phyloP scores from a whole-genome alignment of 352 stramenopile species.

The Phytophthora boehmeriae region DNA sequence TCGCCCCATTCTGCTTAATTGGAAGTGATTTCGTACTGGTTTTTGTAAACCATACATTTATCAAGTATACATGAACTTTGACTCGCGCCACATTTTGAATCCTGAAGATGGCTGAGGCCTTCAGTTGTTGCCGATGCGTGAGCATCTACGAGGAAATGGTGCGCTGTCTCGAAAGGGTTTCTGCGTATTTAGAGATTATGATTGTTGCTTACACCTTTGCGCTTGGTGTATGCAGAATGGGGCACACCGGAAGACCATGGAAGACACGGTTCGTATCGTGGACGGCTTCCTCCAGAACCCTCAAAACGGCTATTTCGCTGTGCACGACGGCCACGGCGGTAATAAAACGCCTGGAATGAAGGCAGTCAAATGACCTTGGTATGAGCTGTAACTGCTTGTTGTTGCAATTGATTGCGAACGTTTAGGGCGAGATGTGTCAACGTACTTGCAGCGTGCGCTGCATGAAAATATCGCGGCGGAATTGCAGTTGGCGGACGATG shows the following conservation, averaged over 20 bases:
- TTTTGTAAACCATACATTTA: conserved; percentile 7
- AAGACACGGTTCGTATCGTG: conserved; percentile 77
- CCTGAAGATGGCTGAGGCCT: conserved; percentile 26
- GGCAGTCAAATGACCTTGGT: neutral
- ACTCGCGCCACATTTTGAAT: neutral
- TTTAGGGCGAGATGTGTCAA: conserved; percentile 68
- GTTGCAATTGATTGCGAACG: neutral
- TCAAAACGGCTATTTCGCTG: conserved; percentile 75
- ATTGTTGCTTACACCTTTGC: neutral
- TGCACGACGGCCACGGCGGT: conserved; percentile 86
- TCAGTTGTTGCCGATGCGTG: conserved; percentile 68
- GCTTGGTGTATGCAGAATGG: conserved; percentile 54
- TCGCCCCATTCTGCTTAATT: conserved; percentile 26
- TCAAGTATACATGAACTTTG: conserved; percentile 5
- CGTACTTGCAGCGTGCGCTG: conserved; percentile 67
- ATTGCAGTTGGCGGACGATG: conserved; percentile 40
- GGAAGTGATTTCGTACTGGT: neutral
- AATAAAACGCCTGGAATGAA: neutral
- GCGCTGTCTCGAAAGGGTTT: neutral
- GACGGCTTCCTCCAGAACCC: conserved; percentile 63
- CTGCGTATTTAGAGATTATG: neutral
- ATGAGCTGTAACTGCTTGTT: neutral
- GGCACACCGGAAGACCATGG: conserved; percentile 78
- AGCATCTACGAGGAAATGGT: conserved; percentile 87
- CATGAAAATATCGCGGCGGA: conserved; percentile 70